Conservation (phyloP, 2,329 filamentous ascomycete species). For the Triangularia setosa region DNA sequence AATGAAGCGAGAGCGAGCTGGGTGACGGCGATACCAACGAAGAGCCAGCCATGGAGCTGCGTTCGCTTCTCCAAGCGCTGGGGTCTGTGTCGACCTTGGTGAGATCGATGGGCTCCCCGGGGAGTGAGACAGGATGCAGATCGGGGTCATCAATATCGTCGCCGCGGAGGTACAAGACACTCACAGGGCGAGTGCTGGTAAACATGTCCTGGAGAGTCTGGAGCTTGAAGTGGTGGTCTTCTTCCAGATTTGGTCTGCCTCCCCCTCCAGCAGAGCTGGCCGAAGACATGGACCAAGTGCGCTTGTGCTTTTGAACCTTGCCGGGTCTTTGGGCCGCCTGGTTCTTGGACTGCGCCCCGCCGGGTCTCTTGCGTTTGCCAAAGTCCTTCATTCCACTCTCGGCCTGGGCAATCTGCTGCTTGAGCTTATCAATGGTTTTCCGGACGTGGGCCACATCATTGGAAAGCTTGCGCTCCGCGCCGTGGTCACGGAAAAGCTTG, state of each 20-base stretch:
- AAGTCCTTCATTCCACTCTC: constrained; percentile 65
- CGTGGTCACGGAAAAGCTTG: constrained; percentile 94
- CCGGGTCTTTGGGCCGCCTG: constrained; percentile 59
- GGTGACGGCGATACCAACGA: constrained; percentile 63
- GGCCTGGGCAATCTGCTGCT: constrained; percentile 83
- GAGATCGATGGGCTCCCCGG: constrained; percentile 62
- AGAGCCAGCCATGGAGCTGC: constrained; percentile 57
- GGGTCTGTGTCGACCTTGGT: constrained; percentile 50
- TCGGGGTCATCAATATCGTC: constrained; percentile 78
- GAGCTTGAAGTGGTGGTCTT: constrained; percentile 75
- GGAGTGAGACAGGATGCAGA: constrained; percentile 68
- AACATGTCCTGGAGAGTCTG: constrained; percentile 84
- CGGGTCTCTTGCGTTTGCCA: constrained; percentile 59
- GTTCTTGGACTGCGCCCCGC: constrained; percentile 40
- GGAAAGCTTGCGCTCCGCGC: constrained; percentile 88
- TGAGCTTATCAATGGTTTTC: constrained; percentile 93
- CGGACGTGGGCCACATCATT: constrained; percentile 94
- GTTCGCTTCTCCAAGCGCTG: constrained; percentile 50
- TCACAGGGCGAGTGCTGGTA: constrained; percentile 74
- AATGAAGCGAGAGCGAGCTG: constrained; percentile 60
- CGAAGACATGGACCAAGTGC: constrained; percentile 94
- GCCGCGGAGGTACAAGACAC: constrained; percentile 72
- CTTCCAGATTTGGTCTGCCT: constrained; percentile 55
- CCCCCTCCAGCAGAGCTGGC: constrained; percentile 55
- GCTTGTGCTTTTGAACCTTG: constrained; percentile 86